These are phyloP conservation scores for Alternaria viburni DNA, from an alignment of 2,329 filamentous ascomycete species.

Conservation along the genomic window DNA sequence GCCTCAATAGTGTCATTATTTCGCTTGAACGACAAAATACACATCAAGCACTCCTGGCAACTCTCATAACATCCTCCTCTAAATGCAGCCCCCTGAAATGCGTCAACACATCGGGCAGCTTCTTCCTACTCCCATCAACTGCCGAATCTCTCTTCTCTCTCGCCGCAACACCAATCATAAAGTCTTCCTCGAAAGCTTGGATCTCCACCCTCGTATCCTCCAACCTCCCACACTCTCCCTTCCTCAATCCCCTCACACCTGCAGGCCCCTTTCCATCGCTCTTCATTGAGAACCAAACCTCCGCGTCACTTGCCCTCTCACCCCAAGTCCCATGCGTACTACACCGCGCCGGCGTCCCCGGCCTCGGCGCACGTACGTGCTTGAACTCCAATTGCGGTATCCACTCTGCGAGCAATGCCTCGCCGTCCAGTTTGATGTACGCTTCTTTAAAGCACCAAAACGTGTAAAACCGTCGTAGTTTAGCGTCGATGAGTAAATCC, in stretches of 20 bases:
- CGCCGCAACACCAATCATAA: constrained; percentile 63
- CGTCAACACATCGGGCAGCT: constrained; percentile 48
- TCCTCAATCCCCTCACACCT: constrained; percentile 1
- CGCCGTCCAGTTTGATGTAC: constrained; percentile 83
- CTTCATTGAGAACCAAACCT: constrained; percentile 57
- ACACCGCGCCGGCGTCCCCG: constrained; percentile 52
- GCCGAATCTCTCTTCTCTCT: constrained; percentile 26
- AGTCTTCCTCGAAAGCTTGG: constrained; percentile 64
- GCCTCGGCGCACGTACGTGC: constrained; percentile 59
- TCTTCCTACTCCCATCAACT: constrained; percentile 26
- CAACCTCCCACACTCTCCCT: constrained; percentile 37
- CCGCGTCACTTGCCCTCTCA: constrained; percentile 55
- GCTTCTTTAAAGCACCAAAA: constrained; percentile 82
- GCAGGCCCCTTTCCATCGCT: constrained; percentile 23
- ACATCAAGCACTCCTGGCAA: constrained; percentile 24
- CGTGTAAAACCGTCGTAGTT: constrained; percentile 74
- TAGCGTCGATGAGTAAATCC: constrained; percentile 62
- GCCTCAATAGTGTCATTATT: too few relatives aligned
- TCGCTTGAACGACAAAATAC: too few relatives aligned
- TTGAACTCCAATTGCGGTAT: constrained; percentile 72
- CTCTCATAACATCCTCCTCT: constrained; percentile 50
- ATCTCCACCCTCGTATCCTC: constrained; percentile 64
- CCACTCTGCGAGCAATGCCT: constrained; percentile 77
- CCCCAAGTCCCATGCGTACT: constrained; percentile 55
- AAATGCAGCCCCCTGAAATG: constrained; percentile 54